Evolutionary conservation across 1,284 basidiomycete genomes (phyloP).

Genomic region (Golubevia sp.): DNA sequence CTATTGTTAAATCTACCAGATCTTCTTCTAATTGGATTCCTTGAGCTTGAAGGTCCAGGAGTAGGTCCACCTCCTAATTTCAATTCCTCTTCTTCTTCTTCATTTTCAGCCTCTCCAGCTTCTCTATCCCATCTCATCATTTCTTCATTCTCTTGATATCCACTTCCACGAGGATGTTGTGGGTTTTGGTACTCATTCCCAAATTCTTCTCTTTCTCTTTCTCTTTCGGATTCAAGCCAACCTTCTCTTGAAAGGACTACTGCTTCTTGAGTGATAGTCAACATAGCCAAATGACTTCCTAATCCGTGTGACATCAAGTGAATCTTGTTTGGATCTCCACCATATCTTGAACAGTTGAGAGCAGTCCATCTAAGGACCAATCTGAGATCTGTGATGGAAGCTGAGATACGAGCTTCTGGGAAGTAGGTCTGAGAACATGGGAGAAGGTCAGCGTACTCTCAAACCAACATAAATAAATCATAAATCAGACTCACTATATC

Average conservation of each 20-base stretch:
- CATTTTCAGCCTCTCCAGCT: too few species aligned
- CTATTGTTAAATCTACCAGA: neutral
- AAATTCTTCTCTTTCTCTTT: neutral
- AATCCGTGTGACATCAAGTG: slow-evolving; percentile 61
- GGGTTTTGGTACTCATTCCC: neutral
- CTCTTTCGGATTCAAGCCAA: slow-evolving; percentile 9
- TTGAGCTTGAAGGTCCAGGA: neutral
- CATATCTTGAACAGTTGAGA: slow-evolving; percentile 44
- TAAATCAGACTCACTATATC: slow-evolving; percentile 27
- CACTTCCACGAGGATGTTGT: too few species aligned
- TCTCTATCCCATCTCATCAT: neutral
- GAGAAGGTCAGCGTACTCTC: neutral
- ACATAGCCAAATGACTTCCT: slow-evolving; percentile 60
- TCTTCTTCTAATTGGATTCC: neutral
- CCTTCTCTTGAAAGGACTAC: slow-evolving; percentile 42
- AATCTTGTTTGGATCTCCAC: slow-evolving; percentile 59
- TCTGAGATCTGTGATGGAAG: slow-evolving; percentile 48
- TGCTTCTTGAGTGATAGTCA: slow-evolving; percentile 58
- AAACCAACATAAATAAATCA: too few species aligned
- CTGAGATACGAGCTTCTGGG: slow-evolving; percentile 43
- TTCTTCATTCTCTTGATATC: neutral
- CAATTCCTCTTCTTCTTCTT: neutral
- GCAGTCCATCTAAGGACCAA: slow-evolving; percentile 54
- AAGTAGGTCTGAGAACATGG: slow-evolving; percentile 31
- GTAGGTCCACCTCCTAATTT: neutral